Evolutionary conservation across 257 asterid species (phyloP).

Genomic region (Solanum gracilifrons): DNA sequence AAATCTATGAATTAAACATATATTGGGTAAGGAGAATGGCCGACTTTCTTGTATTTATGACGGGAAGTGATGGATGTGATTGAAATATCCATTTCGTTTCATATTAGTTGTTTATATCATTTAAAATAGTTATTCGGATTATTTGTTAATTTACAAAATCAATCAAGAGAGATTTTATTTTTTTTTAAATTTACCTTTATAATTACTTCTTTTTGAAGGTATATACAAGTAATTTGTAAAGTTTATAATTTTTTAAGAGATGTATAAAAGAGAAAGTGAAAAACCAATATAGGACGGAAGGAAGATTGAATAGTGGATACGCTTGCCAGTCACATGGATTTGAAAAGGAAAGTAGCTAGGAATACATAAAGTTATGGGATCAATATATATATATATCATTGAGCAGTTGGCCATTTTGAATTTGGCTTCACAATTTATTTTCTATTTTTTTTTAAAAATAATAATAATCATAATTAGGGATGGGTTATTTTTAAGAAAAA

Average conservation of each 20-base stretch:
- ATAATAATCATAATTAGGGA: neutral
- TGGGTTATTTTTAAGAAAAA: neutral
- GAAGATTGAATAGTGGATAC: neutral
- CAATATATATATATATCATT: neutral
- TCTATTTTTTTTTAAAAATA: neutral
- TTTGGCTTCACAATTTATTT: neutral
- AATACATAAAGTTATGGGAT: neutral
- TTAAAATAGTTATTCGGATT: neutral
- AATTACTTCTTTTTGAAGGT: neutral
- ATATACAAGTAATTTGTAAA: too few species aligned
- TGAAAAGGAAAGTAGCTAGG: neutral
- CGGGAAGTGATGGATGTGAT: neutral
- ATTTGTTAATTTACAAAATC: neutral
- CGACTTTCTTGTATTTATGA: neutral
- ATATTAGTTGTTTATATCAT: neutral
- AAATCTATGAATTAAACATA: neutral
- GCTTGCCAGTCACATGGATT: neutral
- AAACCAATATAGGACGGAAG: neutral
- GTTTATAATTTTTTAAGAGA: too few species aligned
- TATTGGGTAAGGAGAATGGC: neutral
- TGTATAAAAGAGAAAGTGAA: fast-evolving
- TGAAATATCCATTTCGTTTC: neutral
- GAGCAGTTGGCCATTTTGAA: neutral
- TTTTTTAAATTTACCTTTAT: neutral
- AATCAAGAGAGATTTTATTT: neutral